These are phyloP conservation scores for Cucurbita maxima DNA, from an alignment of 306 rosid species.

Conservation along the genomic window DNA sequence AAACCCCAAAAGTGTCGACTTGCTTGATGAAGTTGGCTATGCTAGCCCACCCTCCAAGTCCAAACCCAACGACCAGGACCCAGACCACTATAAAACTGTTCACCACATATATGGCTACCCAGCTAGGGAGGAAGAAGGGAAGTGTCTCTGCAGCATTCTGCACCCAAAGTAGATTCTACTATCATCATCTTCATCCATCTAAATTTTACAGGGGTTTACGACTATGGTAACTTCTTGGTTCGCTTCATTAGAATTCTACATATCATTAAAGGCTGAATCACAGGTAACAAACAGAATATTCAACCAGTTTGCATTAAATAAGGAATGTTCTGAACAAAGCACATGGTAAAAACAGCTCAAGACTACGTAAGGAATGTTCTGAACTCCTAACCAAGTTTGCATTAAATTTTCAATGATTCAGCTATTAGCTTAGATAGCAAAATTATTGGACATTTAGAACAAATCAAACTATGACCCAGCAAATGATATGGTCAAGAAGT, in stretches of 20 bases:
- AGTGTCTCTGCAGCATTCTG: conserved; percentile 91
- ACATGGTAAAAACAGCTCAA: background rate
- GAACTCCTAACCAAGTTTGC: background rate
- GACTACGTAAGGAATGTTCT: background rate
- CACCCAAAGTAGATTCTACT: background rate
- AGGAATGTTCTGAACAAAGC: background rate
- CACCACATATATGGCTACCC: conserved; percentile 52
- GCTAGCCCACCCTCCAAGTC: conserved; percentile 98
- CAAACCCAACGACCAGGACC: conserved; percentile 67
- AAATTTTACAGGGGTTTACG: background rate
- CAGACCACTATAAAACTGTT: conserved; percentile 67
- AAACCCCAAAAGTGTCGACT: conserved; percentile 69
- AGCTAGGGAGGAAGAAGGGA: conserved; percentile 49
- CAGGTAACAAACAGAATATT: background rate
- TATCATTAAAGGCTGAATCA: background rate
- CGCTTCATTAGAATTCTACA: no score
- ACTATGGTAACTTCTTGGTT: background rate
- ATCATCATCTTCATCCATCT: background rate
- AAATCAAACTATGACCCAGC: background rate
- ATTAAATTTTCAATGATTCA: background rate
- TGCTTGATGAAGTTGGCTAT: conserved; percentile 74
- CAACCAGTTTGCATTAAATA: background rate
- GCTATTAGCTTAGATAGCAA: background rate
- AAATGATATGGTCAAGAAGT: background rate
- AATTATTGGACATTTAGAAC: background rate